These are phyloP conservation scores for Fomitopsis palustris DNA, from an alignment of 1,284 basidiomycete species.

Conservation along the genomic window DNA sequence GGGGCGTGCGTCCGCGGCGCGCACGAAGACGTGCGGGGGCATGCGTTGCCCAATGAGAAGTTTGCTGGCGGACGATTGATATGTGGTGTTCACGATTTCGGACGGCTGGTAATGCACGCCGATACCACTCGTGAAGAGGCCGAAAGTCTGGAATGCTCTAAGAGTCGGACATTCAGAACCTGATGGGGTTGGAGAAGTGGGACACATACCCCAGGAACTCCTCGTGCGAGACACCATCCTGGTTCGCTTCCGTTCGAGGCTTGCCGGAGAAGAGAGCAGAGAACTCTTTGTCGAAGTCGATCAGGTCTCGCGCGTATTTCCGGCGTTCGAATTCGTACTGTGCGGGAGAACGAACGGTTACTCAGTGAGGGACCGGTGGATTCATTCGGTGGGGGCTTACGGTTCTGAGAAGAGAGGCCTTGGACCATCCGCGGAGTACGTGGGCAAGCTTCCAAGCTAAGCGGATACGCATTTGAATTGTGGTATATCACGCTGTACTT, in stretches of 20 bases:
- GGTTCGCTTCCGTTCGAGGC: constrained; percentile 51
- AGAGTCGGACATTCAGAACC: background rate
- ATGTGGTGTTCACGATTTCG: constrained; percentile 38
- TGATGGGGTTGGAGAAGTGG: background rate
- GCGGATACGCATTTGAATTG: background rate
- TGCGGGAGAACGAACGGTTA: background rate
- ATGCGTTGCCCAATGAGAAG: constrained; percentile 59
- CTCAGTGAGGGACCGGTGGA: background rate
- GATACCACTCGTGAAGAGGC: constrained; percentile 60
- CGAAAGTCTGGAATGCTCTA: constrained; percentile 58
- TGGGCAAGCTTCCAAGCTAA: constrained; percentile 75
- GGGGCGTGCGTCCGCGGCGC: constrained; percentile 60
- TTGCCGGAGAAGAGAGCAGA: constrained; percentile 76
- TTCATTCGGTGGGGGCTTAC: constrained; percentile 34
- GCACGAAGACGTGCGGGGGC: constrained; percentile 54
- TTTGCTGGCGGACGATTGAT: constrained; percentile 44
- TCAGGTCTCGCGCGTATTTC: constrained; percentile 77
- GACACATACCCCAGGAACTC: constrained; percentile 53
- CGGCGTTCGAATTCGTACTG: constrained; percentile 73
- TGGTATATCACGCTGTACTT: background rate
- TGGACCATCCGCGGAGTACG: constrained; percentile 70
- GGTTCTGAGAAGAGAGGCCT: constrained; percentile 64
- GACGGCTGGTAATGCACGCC: constrained; percentile 62
- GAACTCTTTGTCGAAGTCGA: constrained; percentile 76
- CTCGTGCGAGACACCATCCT: constrained; percentile 64